A percentile compares a stretch with the other conserved stretches of the same genome.
phyloP scores from a whole-genome alignment of 169 alveolate genomes.

The Besnoitia besnoiti region DNA sequence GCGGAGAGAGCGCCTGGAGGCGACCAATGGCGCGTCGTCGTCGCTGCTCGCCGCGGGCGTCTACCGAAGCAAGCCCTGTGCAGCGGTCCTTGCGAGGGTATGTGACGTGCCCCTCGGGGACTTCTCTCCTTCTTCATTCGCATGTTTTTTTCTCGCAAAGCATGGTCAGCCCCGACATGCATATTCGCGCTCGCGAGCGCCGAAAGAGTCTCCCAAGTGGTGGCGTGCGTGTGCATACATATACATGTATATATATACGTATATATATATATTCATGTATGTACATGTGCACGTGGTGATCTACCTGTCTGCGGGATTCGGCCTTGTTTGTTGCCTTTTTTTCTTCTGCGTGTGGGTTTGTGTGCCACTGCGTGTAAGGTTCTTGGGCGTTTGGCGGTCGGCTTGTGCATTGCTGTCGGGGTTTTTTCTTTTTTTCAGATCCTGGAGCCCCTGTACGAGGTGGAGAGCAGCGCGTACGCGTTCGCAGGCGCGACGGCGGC shows the following conservation, averaged over 20 bases:
- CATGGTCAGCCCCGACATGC: no score
- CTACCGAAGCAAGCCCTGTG: constrained; percentile 16
- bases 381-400: background rate
- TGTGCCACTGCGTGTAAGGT: background rate
- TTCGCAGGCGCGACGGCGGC: constrained; percentile 15
- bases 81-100: constrained; percentile 30
- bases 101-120: background rate
- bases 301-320: background rate
- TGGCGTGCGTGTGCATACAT: background rate
- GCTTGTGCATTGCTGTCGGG: background rate
- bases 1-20: background rate
- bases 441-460: constrained; percentile 27
- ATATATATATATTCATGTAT: background rate
- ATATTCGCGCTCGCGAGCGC: no score
- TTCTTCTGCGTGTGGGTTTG: background rate
- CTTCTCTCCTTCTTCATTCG: no score
- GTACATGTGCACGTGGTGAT: background rate
- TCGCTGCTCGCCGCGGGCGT: constrained; percentile 19
- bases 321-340: background rate
- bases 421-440: background rate
- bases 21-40: background rate
- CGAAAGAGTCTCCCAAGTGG: no score
- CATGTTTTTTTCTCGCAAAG: no score
- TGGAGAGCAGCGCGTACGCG: constrained; percentile 37
- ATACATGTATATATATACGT: background rate